Percentiles rank a stretch among this genome's conserved stretches.
These are phyloP conservation scores for Cicer yamashitae DNA, from an alignment of 306 rosid species.

Conservation along the genomic window DNA sequence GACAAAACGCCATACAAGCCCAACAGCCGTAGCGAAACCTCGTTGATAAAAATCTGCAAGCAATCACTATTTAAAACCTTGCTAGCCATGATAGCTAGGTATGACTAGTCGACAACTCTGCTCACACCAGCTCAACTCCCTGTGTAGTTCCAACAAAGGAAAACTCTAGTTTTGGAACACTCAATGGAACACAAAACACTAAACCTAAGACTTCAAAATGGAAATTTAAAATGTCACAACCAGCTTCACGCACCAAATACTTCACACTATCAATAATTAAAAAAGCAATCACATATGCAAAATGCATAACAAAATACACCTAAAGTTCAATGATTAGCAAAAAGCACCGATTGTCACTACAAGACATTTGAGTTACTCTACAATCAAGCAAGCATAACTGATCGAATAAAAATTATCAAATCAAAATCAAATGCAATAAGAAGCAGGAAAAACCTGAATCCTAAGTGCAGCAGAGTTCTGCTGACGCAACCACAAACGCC, in stretches of 20 bases:
- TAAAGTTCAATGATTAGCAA: neutral
- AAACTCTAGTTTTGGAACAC: conserved; percentile 9
- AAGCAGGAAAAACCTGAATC: conserved; percentile 69
- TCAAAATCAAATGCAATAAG: conserved; percentile 12
- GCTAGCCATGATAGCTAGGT: neutral
- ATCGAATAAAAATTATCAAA: conserved; percentile 9
- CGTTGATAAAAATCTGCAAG: too few relatives aligned
- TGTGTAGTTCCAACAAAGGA: neutral
- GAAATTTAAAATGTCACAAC: conserved; percentile 13
- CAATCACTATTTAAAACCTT: too few relatives aligned
- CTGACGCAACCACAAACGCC: conserved; percentile 67
- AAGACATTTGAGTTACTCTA: neutral
- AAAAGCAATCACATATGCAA: conserved; percentile 20
- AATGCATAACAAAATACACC: neutral
- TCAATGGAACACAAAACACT: neutral
- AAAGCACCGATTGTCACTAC: neutral
- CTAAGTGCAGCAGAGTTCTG: conserved; percentile 74
- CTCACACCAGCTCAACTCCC: conserved; percentile 18
- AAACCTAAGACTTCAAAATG: conserved; percentile 16
- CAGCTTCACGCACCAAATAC: neutral
- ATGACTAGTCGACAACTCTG: neutral
- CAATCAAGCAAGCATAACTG: neutral
- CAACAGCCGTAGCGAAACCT: too few relatives aligned
- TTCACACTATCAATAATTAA: conserved; percentile 18
- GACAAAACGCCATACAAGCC: too few relatives aligned